Evolutionary conservation across 1,284 basidiomycete genomes (phyloP).

Genomic region (Leccinum subrobustum): DNA sequence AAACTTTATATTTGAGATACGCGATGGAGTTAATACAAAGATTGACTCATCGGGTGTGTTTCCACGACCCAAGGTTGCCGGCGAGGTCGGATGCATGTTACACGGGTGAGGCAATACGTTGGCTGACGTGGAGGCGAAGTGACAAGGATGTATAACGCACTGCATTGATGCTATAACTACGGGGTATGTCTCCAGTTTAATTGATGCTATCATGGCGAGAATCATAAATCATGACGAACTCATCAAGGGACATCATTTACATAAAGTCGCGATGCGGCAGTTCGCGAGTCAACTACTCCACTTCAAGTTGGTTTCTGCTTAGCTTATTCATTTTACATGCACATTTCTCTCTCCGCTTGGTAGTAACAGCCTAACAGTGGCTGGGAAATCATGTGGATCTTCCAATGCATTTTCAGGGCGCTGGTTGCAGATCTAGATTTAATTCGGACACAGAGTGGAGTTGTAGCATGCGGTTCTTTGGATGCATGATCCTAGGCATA

Average conservation of each 20-base stretch:
- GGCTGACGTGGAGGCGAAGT: background rate
- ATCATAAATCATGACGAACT: background rate
- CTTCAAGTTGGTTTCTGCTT: too few relatives aligned
- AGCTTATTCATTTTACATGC: too few relatives aligned
- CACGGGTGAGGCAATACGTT: constrained; percentile 33
- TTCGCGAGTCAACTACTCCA: background rate
- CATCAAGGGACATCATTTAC: too few relatives aligned
- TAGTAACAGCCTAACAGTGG: too few relatives aligned
- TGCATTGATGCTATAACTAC: background rate
- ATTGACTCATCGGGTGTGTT: constrained; percentile 38
- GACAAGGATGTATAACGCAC: background rate
- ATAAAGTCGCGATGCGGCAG: background rate
- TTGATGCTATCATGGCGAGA: background rate
- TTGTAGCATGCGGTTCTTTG: background rate
- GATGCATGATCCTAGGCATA: too few relatives aligned
- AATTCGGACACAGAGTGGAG: background rate
- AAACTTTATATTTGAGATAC: constrained; percentile 45
- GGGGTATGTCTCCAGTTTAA: background rate
- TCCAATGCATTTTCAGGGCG: too few relatives aligned
- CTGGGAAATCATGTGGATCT: too few relatives aligned
- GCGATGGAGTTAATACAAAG: constrained; percentile 38
- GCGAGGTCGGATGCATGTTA: constrained; percentile 39
- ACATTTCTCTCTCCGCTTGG: too few relatives aligned
- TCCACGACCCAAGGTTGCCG: constrained; percentile 42
- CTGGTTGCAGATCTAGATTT: too few relatives aligned